phyloP scores from a whole-genome alignment of 2,329 filamentous ascomycete species.

The Fusarium veterinarium region DNA sequence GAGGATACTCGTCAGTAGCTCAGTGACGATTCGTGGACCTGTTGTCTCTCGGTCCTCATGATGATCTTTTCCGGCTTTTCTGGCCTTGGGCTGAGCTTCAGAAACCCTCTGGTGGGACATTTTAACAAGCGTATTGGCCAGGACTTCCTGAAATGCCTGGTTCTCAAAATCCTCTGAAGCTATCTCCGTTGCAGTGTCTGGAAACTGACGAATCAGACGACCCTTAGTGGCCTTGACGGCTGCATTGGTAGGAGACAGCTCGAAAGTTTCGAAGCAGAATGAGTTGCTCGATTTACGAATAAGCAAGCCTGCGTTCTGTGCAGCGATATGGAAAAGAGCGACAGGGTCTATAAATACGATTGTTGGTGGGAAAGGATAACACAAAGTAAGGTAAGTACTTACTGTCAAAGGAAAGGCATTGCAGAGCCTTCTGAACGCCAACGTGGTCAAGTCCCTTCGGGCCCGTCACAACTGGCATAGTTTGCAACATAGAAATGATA shows the following conservation, averaged over 20 bases:
- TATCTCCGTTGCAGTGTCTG: slow-evolving; percentile 11
- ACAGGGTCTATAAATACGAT: not conserved
- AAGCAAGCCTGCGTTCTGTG: slow-evolving; percentile 33
- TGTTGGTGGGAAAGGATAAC: not conserved
- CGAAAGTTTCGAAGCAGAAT: slow-evolving; percentile 29
- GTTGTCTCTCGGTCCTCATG: slow-evolving; percentile 61
- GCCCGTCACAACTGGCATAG: slow-evolving; percentile 1
- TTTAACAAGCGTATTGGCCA: slow-evolving; percentile 43
- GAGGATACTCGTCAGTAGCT: slow-evolving; percentile 57
- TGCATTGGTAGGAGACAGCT: slow-evolving; percentile 22
- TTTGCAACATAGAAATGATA: slow-evolving; percentile 24
- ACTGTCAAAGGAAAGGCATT: slow-evolving; percentile 3
- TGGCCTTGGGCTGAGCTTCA: slow-evolving; percentile 35
- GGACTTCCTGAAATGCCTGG: slow-evolving; percentile 27
- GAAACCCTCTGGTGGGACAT: slow-evolving; percentile 46
- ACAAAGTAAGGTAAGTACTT: not conserved
- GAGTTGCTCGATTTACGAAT: not conserved
- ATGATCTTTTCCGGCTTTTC: slow-evolving; percentile 52
- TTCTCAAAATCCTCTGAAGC: not conserved
- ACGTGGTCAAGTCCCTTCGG: not conserved
- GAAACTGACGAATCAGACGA: slow-evolving; percentile 25
- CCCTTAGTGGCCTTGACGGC: slow-evolving; percentile 14
- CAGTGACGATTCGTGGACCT: slow-evolving; percentile 62
- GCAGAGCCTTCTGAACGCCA: not conserved
- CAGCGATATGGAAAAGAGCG: slow-evolving; percentile 11